phyloP scores from a whole-genome alignment of 768 basidiomycete genomes.

The Mycena latifolia region DNA sequence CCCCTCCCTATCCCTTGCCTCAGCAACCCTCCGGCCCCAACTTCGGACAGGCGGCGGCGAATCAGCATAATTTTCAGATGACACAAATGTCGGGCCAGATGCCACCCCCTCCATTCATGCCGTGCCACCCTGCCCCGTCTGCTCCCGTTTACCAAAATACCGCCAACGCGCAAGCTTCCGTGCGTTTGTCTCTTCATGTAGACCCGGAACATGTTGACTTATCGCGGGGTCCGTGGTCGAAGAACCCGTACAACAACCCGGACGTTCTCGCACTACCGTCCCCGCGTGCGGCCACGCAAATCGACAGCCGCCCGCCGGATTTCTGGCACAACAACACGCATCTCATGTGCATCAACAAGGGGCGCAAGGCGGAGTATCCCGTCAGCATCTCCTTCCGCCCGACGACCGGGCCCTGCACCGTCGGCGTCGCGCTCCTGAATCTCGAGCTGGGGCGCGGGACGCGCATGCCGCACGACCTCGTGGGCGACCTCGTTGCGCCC shows the following conservation, averaged over 20 bases:
- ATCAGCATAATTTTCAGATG: not conserved
- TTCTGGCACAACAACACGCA: conserved; percentile 31
- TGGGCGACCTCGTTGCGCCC: conserved; percentile 21
- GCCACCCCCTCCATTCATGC: not conserved
- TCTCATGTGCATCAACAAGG: conserved; percentile 25
- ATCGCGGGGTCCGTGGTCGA: not conserved
- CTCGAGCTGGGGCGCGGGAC: conserved; percentile 27
- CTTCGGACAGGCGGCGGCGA: not conserved
- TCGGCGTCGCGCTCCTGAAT: conserved; percentile 30
- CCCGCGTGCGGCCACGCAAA: conserved; percentile 26
- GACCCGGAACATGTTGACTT: too few relatives aligned
- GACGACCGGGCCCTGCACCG: conserved; percentile 25
- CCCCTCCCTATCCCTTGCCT: too few relatives aligned
- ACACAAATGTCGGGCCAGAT: conserved; percentile 6
- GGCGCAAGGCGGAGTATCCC: not conserved
- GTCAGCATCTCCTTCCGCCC: conserved; percentile 28
- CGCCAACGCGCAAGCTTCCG: not conserved
- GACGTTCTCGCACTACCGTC: not conserved
- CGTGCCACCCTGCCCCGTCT: not conserved
- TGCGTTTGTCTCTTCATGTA: not conserved
- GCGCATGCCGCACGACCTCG: not conserved
- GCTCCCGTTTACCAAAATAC: not conserved
- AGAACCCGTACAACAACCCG: not conserved
- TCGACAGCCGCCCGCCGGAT: conserved; percentile 28
- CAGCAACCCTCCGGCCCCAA: not conserved